Evolutionary conservation across 2,329 filamentous ascomycete species (phyloP).

Genomic region (Pseudogymnoascus sp.): DNA sequence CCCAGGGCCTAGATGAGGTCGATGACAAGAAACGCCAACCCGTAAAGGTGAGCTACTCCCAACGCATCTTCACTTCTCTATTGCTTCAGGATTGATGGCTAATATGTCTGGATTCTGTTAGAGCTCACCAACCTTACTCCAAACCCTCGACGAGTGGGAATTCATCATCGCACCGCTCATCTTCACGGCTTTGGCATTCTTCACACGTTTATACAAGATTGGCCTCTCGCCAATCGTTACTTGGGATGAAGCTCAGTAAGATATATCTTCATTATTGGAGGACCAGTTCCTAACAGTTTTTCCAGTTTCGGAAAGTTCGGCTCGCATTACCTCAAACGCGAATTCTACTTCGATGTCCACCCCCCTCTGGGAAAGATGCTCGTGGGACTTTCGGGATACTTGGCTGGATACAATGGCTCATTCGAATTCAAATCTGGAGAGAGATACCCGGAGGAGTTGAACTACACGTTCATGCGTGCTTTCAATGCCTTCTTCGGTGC

Average conservation of each 20-base stretch:
- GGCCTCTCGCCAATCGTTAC: constrained; percentile 67
- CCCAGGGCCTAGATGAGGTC: constrained; percentile 35
- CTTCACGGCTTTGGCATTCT: constrained; percentile 56
- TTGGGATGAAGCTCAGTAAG: constrained; percentile 72
- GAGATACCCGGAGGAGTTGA: constrained; percentile 83
- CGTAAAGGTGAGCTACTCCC: constrained; percentile 44
- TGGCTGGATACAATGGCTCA: constrained; percentile 96
- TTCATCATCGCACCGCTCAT: constrained; percentile 55
- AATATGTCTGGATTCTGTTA: constrained; percentile 21
- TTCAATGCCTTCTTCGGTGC: constrained; percentile 97
- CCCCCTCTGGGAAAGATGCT: constrained; percentile 98
- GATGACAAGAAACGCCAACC: constrained; percentile 55
- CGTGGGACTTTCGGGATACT: constrained; percentile 88
- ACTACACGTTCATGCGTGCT: constrained; percentile 97
- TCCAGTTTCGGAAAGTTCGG: constrained; percentile 90
- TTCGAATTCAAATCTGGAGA: constrained; percentile 99
- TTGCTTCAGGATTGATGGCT: constrained; percentile 19
- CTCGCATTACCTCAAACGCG: constrained; percentile 96
- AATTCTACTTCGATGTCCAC: constrained; percentile 98
- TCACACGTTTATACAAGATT: constrained; percentile 65
- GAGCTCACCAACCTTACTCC: constrained; percentile 51
- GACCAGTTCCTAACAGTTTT: constrained; percentile 17
- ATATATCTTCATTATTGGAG: constrained; percentile 31
- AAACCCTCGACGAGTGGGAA: constrained; percentile 60
- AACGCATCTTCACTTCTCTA: background rate